Conservation (phyloP, 208 protist species). For the Acanthamoeba quina region DNA sequence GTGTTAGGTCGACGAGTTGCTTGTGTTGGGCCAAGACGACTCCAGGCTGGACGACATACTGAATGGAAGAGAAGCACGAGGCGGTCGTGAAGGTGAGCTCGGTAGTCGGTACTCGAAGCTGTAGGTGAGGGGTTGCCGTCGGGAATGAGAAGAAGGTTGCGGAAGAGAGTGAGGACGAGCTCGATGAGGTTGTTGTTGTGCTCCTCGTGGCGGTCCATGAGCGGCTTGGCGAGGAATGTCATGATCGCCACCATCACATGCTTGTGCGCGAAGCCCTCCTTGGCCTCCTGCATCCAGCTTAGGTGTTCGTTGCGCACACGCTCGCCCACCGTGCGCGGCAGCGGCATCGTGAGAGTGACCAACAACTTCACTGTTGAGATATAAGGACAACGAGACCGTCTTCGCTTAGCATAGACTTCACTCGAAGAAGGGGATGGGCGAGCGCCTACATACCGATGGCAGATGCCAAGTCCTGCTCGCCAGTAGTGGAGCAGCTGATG, state of each 20-base stretch:
- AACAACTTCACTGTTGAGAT: constrained; percentile 48
- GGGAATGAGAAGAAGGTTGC: constrained; percentile 50
- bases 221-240: constrained; percentile 19
- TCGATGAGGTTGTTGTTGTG: constrained; percentile 60
- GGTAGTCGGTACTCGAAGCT: constrained; percentile 38
- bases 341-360: constrained; percentile 66
- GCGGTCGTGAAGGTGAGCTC: constrained; percentile 25
- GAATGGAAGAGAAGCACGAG: constrained; percentile 48
- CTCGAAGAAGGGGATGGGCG: not conserved
- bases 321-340: not conserved
- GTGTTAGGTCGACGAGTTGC: not conserved
- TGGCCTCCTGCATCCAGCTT: constrained; percentile 45
- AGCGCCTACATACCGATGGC: not conserved
- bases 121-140: constrained; percentile 3
- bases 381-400: not conserved
- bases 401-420: not conserved
- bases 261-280: constrained; percentile 48
- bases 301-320: constrained; percentile 37
- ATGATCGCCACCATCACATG: constrained; percentile 43
- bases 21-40: not conserved
- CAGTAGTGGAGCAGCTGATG: not conserved
- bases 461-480: constrained; percentile 12
- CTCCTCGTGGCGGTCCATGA: not conserved
- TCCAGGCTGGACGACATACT: not conserved
- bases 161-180: constrained; percentile 56